Conservation (phyloP, 2,329 filamentous ascomycete genomes). For the Cladosporium halotolerans region DNA sequence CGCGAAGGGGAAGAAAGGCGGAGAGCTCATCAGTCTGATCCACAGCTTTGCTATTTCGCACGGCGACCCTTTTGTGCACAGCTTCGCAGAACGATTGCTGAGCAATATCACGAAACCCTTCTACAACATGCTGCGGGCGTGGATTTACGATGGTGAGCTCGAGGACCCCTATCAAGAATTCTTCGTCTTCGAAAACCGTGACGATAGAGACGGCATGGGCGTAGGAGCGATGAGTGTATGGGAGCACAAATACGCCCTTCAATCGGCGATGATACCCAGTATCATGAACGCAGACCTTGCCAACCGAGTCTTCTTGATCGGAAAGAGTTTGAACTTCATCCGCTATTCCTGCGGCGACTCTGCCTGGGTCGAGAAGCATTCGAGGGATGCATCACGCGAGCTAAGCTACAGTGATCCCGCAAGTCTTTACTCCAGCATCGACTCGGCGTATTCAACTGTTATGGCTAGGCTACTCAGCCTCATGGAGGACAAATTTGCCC, state of each 20-base stretch:
- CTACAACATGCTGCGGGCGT: conserved; percentile 90
- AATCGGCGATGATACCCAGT: conserved; percentile 78
- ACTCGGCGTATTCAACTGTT: conserved; percentile 94
- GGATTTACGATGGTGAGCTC: conserved; percentile 97
- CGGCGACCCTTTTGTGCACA: conserved; percentile 88
- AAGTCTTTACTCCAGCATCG: conserved; percentile 85
- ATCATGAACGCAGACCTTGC: conserved; percentile 93
- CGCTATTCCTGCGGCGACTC: conserved; percentile 91
- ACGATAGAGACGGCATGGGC: conserved; percentile 37
- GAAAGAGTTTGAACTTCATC: conserved; percentile 97
- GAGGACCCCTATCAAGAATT: conserved; percentile 96
- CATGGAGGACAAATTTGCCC: conserved; percentile 90
- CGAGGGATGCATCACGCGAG: conserved; percentile 85
- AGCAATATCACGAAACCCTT: conserved; percentile 86
- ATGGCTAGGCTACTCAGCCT: conserved; percentile 91
- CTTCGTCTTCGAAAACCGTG: conserved; percentile 80
- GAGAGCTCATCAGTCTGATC: conserved; percentile 87
- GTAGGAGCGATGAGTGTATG: conserved; percentile 77
- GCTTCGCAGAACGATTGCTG: conserved; percentile 84
- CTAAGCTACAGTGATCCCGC: conserved; percentile 89
- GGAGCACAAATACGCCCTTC: conserved; percentile 93
- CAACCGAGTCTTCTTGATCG: conserved; percentile 93
- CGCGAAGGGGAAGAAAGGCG: conserved; percentile 76
- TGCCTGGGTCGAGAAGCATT: conserved; percentile 92
- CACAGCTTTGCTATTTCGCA: conserved; percentile 90